Conservation (phyloP, 2,329 filamentous ascomycete genomes). For the Claviceps sp. region DNA sequence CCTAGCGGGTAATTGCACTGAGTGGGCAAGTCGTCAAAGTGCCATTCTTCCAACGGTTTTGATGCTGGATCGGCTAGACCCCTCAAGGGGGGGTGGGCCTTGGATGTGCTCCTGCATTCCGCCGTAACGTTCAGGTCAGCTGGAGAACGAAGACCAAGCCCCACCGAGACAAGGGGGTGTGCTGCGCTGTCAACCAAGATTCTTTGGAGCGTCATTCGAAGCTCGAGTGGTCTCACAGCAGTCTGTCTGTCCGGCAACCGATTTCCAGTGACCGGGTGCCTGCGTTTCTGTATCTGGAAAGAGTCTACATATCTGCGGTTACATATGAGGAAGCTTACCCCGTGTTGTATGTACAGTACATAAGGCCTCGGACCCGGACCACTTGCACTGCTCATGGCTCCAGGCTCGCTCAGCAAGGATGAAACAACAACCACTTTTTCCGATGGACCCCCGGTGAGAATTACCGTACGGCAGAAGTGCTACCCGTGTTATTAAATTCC, state of each 20-base stretch:
- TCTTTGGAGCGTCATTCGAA: conserved; percentile 1
- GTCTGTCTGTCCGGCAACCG: background rate
- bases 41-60: conserved; percentile 8
- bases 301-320: background rate
- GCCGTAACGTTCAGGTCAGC: conserved; percentile 3
- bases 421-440: too few relatives aligned
- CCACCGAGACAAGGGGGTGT: background rate
- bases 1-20: conserved; percentile 7
- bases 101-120: background rate
- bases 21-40: conserved; percentile 4
- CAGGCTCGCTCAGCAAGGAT: background rate
- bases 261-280: background rate
- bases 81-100: background rate
- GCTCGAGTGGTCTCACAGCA: background rate
- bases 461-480: background rate
- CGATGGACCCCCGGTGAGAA: background rate
- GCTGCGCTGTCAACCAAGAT: background rate
- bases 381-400: background rate
- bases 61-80: conserved; percentile 5
- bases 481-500: background rate
- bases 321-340: too few relatives aligned
- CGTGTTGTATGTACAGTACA: too few relatives aligned
- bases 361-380: background rate
- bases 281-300: background rate
- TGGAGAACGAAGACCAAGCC: conserved; percentile 2